Base-by-base conservation (phyloP, 2,329 filamentous ascomycete genomes). In the Aspergillus fischeri region DNA sequence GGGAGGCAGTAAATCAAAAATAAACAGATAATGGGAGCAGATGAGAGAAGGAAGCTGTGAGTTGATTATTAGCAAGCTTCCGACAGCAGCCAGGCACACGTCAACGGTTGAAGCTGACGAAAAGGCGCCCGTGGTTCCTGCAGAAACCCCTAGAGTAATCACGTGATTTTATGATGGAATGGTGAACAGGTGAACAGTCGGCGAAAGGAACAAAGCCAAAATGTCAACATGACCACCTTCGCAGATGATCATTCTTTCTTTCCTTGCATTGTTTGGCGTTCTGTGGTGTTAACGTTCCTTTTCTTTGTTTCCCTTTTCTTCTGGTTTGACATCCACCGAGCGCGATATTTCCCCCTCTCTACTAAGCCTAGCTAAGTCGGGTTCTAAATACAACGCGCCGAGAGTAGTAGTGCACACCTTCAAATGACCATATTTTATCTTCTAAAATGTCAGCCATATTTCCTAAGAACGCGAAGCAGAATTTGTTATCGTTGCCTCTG, bases 391-490 rank as follows among this genome's bases (percentile, higher is more conserved):
- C 42, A 20, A 9, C 42, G n/a, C 20, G 17, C n/a, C 24, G 42
- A 20, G 42, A 45, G 42, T 14, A 24, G 41, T 24, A 24, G 21
- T 11, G 44, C 54, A 48, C 29, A 48, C n/a, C 38, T 20, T 5
- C n/a, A 45, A 11, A 25, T 24, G 21, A 47, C 27, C 44, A 47
- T 24, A 27, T 51, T 44, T 57, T 44, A 56, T 45, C 25, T 41
- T 52, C 51, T 58, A 59, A 27, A 32, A 75, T 75, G 73, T 73
- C 72, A 42, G 67, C 62, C 7, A 59, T 69, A 29, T 60, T 74
- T 28, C 59, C 68, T 3, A 64, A 60, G 47, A 49, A 61, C 41
- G 59, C 62, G 51, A 65, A 65, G 45, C 63, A 66, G 45, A 63
- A 58, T 42, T 52, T 71, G 47, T 55, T 64, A 8, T 60, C 71